Base-by-base conservation (phyloP, 148 eudicot species). In the Tetragonia tetragonoides region DNA sequence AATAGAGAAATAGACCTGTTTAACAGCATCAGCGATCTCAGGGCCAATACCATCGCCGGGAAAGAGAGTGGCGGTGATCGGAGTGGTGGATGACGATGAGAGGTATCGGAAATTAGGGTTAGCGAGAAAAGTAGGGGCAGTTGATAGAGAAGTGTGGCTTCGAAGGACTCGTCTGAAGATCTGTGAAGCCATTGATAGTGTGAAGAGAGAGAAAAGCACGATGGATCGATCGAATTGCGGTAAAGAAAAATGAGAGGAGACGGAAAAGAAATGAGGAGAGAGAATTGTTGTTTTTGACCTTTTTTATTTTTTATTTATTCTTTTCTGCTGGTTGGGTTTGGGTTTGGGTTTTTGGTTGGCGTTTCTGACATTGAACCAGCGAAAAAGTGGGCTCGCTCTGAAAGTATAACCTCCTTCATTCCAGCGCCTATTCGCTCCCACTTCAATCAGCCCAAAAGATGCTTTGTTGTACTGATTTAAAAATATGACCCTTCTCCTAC, bases 11-110 rank as follows among this genome's bases (percentile, higher is more conserved):
- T 4, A 15, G 18, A 90, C 98, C 97, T 89, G 86, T 78, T 91
- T 95, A 79, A 95, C 98, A 46, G 98, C 87, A 5, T 92, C 88
- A 54, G 98, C 98, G 87, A 95, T 95, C 85, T 92, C 97, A 68
- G 97, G 99, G 64, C 99, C 99, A 77, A 95, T 95, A 10, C 99
- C 99, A 56, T 95, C 99, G 53, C 99, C 99, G 76, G 99, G 99
- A 70, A 95, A 95, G 63, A 95, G 93, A 70, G 99, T 95, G 66
- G 97, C 99, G 64, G 85, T 88, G 85, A 95, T 92, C 74, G 86
- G 84, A 71, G 86, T 57, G 57, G 91, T 73, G 0, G 75, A 82
- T 10, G 90, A 84, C 9, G 88, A 87, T 37, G 81, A 84, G 79
- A 83, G 64, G 79, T 72, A 80, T 77, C 81, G 78, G 68, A 76